Conservation (phyloP, 768 basidiomycete genomes). For the Auricularia cornea region DNA sequence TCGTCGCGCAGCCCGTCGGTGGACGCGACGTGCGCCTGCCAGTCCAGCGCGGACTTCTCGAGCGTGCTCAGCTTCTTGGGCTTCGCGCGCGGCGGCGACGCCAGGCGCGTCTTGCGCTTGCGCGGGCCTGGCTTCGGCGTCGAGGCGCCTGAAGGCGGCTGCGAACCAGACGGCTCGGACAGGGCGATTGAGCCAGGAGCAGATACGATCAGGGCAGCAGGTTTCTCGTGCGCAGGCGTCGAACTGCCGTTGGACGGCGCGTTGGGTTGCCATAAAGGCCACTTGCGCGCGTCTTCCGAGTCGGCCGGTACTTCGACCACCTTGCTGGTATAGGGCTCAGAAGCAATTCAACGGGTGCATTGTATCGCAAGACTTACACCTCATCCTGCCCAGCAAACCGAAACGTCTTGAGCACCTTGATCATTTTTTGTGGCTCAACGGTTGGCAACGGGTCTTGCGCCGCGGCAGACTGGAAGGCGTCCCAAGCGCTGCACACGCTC, state of each 20-base stretch:
- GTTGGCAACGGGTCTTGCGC: neutral
- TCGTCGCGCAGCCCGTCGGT: constrained; percentile 47
- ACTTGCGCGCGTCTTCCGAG: constrained; percentile 68
- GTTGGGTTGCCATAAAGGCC: constrained; percentile 48
- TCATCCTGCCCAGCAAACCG: constrained; percentile 71
- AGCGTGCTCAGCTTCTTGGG: constrained; percentile 74
- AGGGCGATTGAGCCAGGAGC: neutral
- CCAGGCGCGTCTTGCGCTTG: constrained; percentile 52
- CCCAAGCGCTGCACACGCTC: neutral
- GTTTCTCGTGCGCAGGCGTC: neutral
- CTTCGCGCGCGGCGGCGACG: constrained; percentile 35
- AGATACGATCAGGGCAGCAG: neutral
- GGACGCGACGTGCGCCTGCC: constrained; percentile 53
- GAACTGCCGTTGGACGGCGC: constrained; percentile 7
- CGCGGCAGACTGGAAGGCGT: neutral
- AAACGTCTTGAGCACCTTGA: constrained; percentile 64
- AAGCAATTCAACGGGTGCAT: neutral
- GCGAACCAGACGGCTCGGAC: constrained; percentile 9
- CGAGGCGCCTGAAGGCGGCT: constrained; percentile 12
- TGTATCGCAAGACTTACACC: constrained; percentile 39
- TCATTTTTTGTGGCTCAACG: constrained; percentile 27
- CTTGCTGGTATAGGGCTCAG: constrained; percentile 40
- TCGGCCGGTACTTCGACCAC: constrained; percentile 63
- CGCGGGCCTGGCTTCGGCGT: constrained; percentile 51
- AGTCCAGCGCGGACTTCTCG: constrained; percentile 83